Percentiles rank a stretch among this genome's conserved stretches.
These are phyloP conservation scores for Diospyros lotus DNA, from an alignment of 148 eudicot species.

Conservation along the genomic window DNA sequence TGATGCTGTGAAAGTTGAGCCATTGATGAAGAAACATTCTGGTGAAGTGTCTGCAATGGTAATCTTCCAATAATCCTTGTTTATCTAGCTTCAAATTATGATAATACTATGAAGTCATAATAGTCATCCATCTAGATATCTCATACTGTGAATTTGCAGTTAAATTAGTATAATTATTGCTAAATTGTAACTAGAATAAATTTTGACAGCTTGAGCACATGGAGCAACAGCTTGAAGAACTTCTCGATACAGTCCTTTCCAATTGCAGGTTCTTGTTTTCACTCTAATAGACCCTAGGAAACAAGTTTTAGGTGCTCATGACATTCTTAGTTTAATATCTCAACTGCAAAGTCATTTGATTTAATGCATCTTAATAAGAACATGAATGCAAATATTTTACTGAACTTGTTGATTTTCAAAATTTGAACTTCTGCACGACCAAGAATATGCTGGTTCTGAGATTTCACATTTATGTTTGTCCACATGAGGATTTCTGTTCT, in stretches of 20 bases:
- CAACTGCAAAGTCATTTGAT: neutral
- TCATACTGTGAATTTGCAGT: neutral
- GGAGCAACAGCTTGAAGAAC: constrained; percentile 74
- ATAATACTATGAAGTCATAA: neutral
- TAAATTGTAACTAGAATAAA: constrained; percentile 1
- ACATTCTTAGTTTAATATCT: constrained; percentile 5
- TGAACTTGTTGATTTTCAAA: too few relatives aligned
- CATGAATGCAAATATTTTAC: neutral
- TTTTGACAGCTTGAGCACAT: constrained; percentile 59
- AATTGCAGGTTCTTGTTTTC: constrained; percentile 57
- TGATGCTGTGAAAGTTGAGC: constrained; percentile 40
- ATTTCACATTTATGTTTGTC: neutral
- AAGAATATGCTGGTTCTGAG: neutral
- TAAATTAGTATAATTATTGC: neutral
- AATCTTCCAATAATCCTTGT: constrained; percentile 13
- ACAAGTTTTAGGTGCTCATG: neutral
- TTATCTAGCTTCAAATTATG: neutral
- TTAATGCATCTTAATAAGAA: neutral
- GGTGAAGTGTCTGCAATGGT: constrained; percentile 54
- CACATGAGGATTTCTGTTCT: neutral
- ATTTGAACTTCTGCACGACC: neutral
- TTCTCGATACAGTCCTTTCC: constrained; percentile 45
- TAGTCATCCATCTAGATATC: neutral
- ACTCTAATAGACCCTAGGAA: neutral
- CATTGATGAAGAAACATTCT: constrained; percentile 41